These are phyloP conservation scores for Phytopythium oedochilum DNA, from an alignment of 352 stramenopile genomes.

Conservation along the genomic window DNA sequence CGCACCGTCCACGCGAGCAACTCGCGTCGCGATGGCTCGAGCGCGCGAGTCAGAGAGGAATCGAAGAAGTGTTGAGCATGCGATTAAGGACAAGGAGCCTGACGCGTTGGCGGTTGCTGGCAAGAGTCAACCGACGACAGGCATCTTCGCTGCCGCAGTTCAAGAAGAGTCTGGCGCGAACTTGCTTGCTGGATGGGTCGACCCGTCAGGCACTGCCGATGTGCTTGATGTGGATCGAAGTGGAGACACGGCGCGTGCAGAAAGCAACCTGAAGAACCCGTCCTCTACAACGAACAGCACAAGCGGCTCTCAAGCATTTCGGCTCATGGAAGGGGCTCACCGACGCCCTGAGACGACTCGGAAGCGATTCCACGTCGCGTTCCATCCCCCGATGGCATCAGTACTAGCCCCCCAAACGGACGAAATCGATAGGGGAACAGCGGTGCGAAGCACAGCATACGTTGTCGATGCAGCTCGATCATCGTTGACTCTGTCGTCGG, in stretches of 20 bases:
- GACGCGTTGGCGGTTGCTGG: not conserved
- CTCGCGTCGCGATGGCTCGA: not conserved
- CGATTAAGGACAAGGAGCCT: too few species aligned
- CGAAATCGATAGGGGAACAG: not conserved
- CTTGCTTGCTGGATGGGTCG: too few species aligned
- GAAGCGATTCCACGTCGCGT: conserved; percentile 1
- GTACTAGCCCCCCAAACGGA: too few species aligned
- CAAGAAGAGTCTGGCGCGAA: too few species aligned
- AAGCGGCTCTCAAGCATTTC: not conserved
- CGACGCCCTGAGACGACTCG: not conserved
- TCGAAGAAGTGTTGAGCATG: not conserved
- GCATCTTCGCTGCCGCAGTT: not conserved
- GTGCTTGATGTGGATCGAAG: too few species aligned
- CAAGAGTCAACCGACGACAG: too few species aligned
- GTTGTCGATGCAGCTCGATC: not conserved
- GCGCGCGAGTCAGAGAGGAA: not conserved
- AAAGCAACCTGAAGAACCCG: not conserved
- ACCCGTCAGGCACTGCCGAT: too few species aligned
- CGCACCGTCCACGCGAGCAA: too few species aligned
- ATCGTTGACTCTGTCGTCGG: not conserved
- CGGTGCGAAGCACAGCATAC: not conserved
- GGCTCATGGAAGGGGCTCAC: not conserved
- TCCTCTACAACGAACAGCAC: not conserved
- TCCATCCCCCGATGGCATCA: not conserved
- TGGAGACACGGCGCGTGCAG: too few species aligned